Evolutionary conservation across 225 moss, liverwort and hornwort genomes (phyloP).

Genomic region (Neckera pumila): DNA sequence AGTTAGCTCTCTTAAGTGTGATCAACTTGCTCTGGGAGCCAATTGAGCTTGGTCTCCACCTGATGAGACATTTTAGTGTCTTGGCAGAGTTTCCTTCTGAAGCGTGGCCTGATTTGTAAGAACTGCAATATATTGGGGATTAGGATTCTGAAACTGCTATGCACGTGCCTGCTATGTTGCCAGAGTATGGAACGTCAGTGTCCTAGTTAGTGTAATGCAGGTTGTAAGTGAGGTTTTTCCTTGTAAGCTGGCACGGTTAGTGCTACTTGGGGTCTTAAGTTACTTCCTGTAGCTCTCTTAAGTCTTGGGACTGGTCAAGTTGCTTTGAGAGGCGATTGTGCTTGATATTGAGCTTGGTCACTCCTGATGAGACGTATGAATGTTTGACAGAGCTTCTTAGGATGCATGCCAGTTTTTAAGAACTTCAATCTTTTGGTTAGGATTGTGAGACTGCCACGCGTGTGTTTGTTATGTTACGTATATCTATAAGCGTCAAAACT

Average conservation of each 20-base stretch:
- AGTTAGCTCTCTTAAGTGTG: not conserved
- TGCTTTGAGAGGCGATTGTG: not conserved
- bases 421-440: not conserved
- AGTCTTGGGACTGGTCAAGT: not conserved
- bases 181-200: not conserved
- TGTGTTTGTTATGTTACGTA: not conserved
- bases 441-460: not conserved
- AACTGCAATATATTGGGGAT: not conserved
- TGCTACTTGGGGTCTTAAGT: not conserved
- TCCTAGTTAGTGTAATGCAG: slow-evolving; percentile 5
- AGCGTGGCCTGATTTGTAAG: not conserved
- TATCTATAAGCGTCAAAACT: not conserved
- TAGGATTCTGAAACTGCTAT: not conserved
- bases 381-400: not conserved
- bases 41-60: not conserved
- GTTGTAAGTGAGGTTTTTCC: not conserved
- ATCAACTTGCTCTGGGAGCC: not conserved
- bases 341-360: not conserved
- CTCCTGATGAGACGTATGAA: not conserved
- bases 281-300: not conserved
- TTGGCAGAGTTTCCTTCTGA: not conserved
- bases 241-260: not conserved
- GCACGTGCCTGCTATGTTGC: not conserved
- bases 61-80: not conserved
- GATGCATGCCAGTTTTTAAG: not conserved